Evolutionary conservation across 1,139 yeast genomes (phyloP).

Genomic region (Geotrichum candidum): DNA sequence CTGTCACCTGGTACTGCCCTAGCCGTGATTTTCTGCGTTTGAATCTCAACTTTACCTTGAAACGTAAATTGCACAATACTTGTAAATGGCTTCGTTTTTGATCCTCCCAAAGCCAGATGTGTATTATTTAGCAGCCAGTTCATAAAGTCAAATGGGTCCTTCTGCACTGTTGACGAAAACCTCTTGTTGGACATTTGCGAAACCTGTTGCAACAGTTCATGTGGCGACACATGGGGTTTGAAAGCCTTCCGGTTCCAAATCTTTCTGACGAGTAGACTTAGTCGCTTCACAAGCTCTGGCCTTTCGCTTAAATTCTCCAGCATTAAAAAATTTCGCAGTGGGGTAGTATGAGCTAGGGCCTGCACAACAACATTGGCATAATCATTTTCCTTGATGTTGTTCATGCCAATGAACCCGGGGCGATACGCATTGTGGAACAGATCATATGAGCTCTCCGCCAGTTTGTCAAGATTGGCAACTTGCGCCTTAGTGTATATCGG

Average conservation of each 20-base stretch:
- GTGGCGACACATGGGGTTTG: conserved; percentile 60
- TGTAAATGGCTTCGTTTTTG: conserved; percentile 25
- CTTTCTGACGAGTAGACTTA: conserved; percentile 48
- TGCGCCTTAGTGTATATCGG: conserved; percentile 45
- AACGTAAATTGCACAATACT: conserved; percentile 35
- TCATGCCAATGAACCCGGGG: conserved; percentile 64
- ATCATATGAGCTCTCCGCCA: conserved; percentile 33
- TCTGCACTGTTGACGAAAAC: conserved; percentile 38
- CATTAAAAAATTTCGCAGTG: conserved; percentile 49
- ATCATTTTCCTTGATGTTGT: conserved; percentile 46
- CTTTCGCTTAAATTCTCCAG: conserved; percentile 28
- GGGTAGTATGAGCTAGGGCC: conserved; percentile 48
- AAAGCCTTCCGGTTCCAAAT: conserved; percentile 60
- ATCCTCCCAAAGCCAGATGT: conserved; percentile 37
- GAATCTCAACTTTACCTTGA: conserved; percentile 49
- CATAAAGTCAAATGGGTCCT: conserved; percentile 52
- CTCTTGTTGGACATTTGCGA: conserved; percentile 40
- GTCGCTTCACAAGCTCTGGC: conserved; percentile 30
- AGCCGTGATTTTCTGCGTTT: conserved; percentile 30
- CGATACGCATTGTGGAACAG: conserved; percentile 43
- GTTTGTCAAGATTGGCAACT: conserved; percentile 32
- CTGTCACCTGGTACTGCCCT: conserved; percentile 28
- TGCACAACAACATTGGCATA: conserved; percentile 56
- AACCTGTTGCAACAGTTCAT: conserved; percentile 52
- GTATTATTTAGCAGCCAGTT: conserved; percentile 54